A percentile compares a stretch with the other conserved stretches of the same genome.
These are phyloP conservation scores for Hansenula lynferdii DNA, from an alignment of 1,139 yeast species.

Conservation along the genomic window DNA sequence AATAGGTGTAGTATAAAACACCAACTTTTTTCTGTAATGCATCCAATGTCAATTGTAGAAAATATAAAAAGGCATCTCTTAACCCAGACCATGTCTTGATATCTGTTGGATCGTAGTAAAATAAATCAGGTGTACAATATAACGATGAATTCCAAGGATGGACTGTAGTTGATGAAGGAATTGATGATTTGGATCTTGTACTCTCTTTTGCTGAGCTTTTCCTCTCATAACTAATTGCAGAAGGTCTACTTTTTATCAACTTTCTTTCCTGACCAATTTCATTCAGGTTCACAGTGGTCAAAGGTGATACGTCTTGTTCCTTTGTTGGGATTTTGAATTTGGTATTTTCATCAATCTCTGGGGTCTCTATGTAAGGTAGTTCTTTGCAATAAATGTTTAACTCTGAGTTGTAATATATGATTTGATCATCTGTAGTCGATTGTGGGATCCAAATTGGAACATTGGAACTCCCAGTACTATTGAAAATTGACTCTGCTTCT, in stretches of 20 bases:
- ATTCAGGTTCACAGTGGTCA: slow-evolving; percentile 7
- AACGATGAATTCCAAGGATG: slow-evolving; percentile 23
- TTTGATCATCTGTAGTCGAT: slow-evolving; percentile 49
- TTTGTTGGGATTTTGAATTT: slow-evolving; percentile 21
- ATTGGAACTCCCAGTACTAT: slow-evolving; percentile 22
- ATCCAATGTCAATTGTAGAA: slow-evolving; percentile 42
- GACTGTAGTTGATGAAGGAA: slow-evolving; percentile 15
- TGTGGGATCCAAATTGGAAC: slow-evolving; percentile 50
- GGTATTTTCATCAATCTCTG: slow-evolving; percentile 29
- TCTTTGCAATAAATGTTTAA: slow-evolving; percentile 53
- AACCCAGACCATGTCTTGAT: slow-evolving; percentile 54
- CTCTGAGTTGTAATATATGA: slow-evolving; percentile 55
- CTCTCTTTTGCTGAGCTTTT: slow-evolving; percentile 13
- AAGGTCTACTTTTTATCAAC: slow-evolving; percentile 9
- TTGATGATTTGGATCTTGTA: slow-evolving; percentile 13
- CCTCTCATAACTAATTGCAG: slow-evolving; percentile 11
- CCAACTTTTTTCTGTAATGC: slow-evolving; percentile 46
- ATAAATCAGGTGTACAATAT: slow-evolving; percentile 32
- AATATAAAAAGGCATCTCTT: slow-evolving; percentile 38
- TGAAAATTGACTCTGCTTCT: slow-evolving; percentile 31
- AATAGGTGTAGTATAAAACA: slow-evolving; percentile 46
- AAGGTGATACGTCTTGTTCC: slow-evolving; percentile 6
- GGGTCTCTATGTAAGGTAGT: slow-evolving; percentile 42
- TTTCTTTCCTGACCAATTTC: slow-evolving; percentile 9
- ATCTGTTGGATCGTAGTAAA: slow-evolving; percentile 55